A percentile compares a stretch with the other conserved stretches of the same genome.
Evolutionary conservation across 2,329 filamentous ascomycete species (phyloP).

Genomic region (Alternaria panax): DNA sequence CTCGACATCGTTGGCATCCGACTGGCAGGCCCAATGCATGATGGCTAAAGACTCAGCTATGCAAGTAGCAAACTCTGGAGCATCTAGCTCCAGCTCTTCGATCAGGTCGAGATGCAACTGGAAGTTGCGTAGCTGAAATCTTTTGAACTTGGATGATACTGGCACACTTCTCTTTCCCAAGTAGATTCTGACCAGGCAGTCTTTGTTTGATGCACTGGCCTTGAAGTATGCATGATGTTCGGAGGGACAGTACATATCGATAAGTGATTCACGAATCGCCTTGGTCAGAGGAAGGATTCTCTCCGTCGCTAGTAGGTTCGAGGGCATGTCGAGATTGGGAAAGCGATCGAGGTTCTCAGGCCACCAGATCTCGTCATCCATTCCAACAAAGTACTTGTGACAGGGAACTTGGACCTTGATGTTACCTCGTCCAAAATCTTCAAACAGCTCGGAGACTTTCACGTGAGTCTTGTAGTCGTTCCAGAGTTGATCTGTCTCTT

Average conservation of each 20-base stretch:
- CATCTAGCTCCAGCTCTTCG: slow-evolving; percentile 50
- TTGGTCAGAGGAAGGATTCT: slow-evolving; percentile 46
- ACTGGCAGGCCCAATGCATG: slow-evolving; percentile 56
- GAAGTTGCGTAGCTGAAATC: slow-evolving; percentile 58
- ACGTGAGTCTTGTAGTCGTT: slow-evolving; percentile 11
- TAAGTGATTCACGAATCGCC: slow-evolving; percentile 36
- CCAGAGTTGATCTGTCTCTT: slow-evolving; percentile 12
- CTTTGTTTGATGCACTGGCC: slow-evolving; percentile 29
- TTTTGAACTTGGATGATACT: neutral
- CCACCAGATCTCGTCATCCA: slow-evolving; percentile 16
- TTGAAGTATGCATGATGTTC: slow-evolving; percentile 25
- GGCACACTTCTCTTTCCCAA: slow-evolving; percentile 50
- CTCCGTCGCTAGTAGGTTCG: slow-evolving; percentile 47
- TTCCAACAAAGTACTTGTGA: slow-evolving; percentile 1
- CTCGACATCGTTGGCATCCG: slow-evolving; percentile 63
- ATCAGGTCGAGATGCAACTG: slow-evolving; percentile 60
- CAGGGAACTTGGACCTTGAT: slow-evolving; percentile 2
- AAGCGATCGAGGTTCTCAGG: slow-evolving; percentile 27
- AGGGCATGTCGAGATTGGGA: slow-evolving; percentile 30
- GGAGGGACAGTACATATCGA: slow-evolving; percentile 45
- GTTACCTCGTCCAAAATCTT: slow-evolving; percentile 1
- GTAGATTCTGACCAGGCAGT: slow-evolving; percentile 60
- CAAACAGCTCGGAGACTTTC: slow-evolving; percentile 1
- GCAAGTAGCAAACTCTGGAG: slow-evolving; percentile 47
- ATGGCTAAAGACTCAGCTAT: slow-evolving; percentile 61